Evolutionary conservation across 306 rosid species (phyloP), one percentile per base, ranked within the genome.

Genomic region (Quercus suber): DNA sequence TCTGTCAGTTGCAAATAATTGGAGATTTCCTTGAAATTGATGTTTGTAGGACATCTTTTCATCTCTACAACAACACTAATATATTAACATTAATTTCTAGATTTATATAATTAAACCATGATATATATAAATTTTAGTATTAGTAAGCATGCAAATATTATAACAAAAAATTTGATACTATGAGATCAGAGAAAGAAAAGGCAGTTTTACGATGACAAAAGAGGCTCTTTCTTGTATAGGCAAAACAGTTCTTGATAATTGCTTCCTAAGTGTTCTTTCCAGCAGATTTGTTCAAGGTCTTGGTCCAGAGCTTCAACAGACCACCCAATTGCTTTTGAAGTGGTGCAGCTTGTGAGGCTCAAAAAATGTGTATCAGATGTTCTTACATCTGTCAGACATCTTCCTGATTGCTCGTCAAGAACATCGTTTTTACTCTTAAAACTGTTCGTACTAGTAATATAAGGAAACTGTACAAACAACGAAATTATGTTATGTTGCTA

Each of bases 261-360:
- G 78, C 72, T 86, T 80, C 79, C 80, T 23, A 64, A 63, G 74
- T 81, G 65, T 60, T 52, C 82, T 85, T 75, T 91, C 99, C 98
- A 93, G 78, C 99, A 95, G 65, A 95, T 88, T 82, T 76, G 88
- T 76, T 90, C 86, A 30, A 73, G 77, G 81, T 85, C 86, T 85
- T 78, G 82, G 78, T 84, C 75, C 69, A 79, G 76, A 82, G 83
- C 85, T 84, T 86, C 84, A 55, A 52, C n/a, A 74, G 84, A 83
- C 99, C 99, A 95, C 61, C 98, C 93, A 41, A 79, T 83, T 17
- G 99, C 96, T 76, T 84, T 83, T 10, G 77, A 65, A 76, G 90
- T 91, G 9, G 89, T 43, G 76, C 99, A 95, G 84, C 78, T 45
- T 51, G 83, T 88, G 65, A 95, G 91, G 53, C 89, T 82, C 83